Conservation (phyloP, 2,329 filamentous ascomycete species). For the Ceratocystis smalleyi region DNA sequence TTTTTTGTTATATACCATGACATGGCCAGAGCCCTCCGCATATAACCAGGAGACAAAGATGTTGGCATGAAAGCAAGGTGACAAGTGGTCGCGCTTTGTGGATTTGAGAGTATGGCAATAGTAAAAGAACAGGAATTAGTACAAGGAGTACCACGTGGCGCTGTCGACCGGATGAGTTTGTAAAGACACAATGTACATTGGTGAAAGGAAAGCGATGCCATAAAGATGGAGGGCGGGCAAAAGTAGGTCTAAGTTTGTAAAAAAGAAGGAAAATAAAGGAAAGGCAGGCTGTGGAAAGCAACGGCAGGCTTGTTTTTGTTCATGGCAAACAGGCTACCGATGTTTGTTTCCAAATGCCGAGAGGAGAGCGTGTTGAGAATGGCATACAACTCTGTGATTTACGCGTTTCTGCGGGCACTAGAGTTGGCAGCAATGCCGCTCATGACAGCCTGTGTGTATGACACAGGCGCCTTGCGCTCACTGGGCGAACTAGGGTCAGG, state of each 20-base stretch:
- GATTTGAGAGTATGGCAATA: neutral
- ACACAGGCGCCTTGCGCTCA: neutral
- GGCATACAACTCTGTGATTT: neutral
- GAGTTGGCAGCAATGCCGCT: neutral
- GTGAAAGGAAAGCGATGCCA: neutral
- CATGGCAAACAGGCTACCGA: neutral
- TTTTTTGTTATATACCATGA: neutral
- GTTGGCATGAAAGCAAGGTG: neutral
- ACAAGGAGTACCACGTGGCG: neutral
- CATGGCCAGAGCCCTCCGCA: too few relatives aligned
- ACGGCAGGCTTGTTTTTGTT: neutral
- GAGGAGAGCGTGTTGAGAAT: too few relatives aligned
- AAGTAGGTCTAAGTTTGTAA: neutral
- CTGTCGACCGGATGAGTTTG: neutral
- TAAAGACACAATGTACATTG: conserved; percentile 7
- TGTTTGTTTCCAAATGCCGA: too few relatives aligned
- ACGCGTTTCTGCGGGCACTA: conserved; percentile 4
- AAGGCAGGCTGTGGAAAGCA: neutral
- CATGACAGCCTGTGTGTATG: neutral
- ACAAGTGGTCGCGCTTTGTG: neutral
- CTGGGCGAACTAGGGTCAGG: conserved; percentile 41
- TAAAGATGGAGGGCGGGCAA: too few relatives aligned
- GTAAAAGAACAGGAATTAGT: neutral
- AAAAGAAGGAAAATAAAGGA: neutral
- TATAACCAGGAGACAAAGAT: neutral